A percentile compares a stretch with the other conserved stretches of the same genome.
phyloP scores from a whole-genome alignment of 2,329 filamentous ascomycete species.

The Colletotrichum zoysiae region DNA sequence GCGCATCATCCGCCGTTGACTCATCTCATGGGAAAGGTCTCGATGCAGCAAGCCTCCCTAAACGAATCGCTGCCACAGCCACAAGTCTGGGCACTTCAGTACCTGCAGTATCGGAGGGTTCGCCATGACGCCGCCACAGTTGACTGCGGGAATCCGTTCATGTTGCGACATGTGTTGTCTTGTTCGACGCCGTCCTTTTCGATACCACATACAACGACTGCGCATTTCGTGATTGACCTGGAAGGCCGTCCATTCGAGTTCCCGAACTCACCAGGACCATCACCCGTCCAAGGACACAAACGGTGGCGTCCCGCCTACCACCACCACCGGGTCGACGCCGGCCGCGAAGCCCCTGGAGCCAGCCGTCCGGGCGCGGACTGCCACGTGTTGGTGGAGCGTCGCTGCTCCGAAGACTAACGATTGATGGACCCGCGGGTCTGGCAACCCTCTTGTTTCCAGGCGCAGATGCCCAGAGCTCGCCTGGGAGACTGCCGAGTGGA shows the following conservation, averaged over 20 bases:
- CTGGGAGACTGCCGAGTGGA: not conserved
- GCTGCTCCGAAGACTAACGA: constrained; percentile 22
- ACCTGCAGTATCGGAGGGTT: not conserved
- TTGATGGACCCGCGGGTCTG: not conserved
- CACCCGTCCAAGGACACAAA: not conserved
- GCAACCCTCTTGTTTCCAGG: no score
- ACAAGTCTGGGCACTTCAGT: not conserved
- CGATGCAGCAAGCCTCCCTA: not conserved
- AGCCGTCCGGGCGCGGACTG: constrained; percentile 19
- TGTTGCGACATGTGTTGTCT: not conserved
- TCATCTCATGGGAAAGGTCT: not conserved
- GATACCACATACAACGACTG: not conserved
- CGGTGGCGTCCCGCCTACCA: constrained; percentile 13
- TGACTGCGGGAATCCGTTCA: not conserved
- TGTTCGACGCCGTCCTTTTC: not conserved
- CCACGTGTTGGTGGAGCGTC: constrained; percentile 33
- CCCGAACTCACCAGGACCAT: not conserved
- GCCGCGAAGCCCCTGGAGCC: constrained; percentile 14
- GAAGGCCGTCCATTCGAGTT: not conserved
- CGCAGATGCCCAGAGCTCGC: not conserved
- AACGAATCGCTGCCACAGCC: not conserved
- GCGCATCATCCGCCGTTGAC: not conserved
- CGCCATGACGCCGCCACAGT: not conserved
- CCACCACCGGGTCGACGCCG: constrained; percentile 16
- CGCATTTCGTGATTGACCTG: not conserved